Conservation (phyloP, 352 stramenopile genomes). For the Phytopythium helicoides region DNA sequence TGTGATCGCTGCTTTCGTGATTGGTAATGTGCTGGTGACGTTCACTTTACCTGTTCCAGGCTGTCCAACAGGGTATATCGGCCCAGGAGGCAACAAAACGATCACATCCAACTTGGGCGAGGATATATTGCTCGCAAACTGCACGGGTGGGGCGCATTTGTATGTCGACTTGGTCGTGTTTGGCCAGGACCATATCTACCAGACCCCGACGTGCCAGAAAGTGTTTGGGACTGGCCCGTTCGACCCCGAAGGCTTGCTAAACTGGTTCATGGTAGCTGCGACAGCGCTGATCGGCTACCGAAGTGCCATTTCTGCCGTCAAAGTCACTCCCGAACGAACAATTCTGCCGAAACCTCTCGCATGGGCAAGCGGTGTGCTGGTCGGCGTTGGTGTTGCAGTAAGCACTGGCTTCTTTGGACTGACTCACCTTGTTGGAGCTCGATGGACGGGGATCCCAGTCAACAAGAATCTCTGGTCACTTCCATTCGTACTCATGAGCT, state of each 20-base stretch:
- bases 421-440: not conserved
- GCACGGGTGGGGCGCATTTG: slow-evolving; percentile 76
- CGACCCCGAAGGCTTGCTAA: slow-evolving; percentile 79
- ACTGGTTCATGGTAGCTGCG: slow-evolving; percentile 64
- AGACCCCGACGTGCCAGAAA: slow-evolving; percentile 54
- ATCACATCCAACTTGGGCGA: slow-evolving; percentile 11
- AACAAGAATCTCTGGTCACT: slow-evolving; percentile 89
- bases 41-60: slow-evolving; percentile 56
- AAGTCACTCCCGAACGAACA: not conserved
- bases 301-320: slow-evolving; percentile 26
- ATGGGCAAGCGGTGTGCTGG: not conserved
- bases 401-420: no score
- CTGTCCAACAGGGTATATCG: slow-evolving; percentile 74
- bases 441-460: slow-evolving; percentile 39
- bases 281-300: slow-evolving; percentile 71
- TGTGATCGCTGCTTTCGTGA: slow-evolving; percentile 32
- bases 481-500: slow-evolving; percentile 56
- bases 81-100: slow-evolving; percentile 40
- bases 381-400: not conserved
- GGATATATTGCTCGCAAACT: slow-evolving; percentile 40
- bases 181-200: slow-evolving; percentile 53
- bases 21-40: slow-evolving; percentile 47
- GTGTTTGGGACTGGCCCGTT: slow-evolving; percentile 59
- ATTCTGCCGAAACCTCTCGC: not conserved
- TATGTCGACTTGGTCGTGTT: slow-evolving; percentile 69